Evolutionary conservation across 192 early-diverging fungal genomes (phyloP).

Genomic region (Obelidium mucronatum): DNA sequence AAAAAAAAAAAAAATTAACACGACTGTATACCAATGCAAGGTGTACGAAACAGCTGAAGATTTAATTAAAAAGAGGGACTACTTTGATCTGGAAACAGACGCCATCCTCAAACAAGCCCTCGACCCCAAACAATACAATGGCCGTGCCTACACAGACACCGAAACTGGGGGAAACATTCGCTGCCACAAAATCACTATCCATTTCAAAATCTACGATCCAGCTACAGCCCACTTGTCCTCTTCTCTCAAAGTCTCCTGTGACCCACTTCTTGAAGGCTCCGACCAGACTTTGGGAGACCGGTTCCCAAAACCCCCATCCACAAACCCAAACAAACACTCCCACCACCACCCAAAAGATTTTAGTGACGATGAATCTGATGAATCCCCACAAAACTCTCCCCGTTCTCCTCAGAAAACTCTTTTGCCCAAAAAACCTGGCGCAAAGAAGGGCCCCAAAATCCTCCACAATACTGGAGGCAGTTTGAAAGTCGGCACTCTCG

Average conservation of each 20-base stretch:
- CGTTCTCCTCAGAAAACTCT: neutral
- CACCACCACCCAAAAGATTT: neutral
- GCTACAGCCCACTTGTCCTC: neutral
- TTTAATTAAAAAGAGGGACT: conserved; percentile 14
- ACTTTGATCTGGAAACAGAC: conserved; percentile 47
- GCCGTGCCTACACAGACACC: conserved; percentile 8
- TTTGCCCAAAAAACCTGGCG: neutral
- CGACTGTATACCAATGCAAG: no score
- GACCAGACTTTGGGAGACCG: neutral
- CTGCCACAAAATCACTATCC: neutral
- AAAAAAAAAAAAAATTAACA: no score
- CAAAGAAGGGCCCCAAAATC: no score
- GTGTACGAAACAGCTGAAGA: conserved; percentile 51
- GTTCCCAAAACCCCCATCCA: neutral
- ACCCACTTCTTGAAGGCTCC: no score
- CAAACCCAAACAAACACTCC: neutral
- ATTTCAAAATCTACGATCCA: conserved; percentile 6
- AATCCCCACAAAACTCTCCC: neutral
- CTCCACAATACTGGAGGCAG: conserved; percentile 18
- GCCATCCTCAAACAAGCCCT: conserved; percentile 45
- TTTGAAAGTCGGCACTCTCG: conserved; percentile 44
- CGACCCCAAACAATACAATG: conserved; percentile 34
- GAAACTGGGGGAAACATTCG: neutral
- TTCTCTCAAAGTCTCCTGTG: neutral
- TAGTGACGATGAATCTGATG: neutral